These are phyloP conservation scores for Phytophthora quininea DNA, from an alignment of 352 stramenopile species.

Conservation along the genomic window DNA sequence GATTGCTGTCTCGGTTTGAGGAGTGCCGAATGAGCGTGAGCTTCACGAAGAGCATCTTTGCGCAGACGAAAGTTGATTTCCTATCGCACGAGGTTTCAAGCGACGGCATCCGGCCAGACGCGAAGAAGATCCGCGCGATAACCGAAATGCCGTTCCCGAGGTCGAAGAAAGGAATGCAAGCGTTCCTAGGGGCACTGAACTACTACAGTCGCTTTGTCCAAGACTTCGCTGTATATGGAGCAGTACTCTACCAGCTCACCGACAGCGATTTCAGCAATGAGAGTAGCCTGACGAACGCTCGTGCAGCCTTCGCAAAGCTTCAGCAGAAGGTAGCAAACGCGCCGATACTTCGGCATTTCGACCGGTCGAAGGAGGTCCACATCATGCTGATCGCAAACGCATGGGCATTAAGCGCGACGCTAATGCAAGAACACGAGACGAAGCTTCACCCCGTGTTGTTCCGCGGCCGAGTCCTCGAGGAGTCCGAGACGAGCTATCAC, in stretches of 20 bases:
- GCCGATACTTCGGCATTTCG: constrained; percentile 20
- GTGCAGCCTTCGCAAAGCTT: constrained; percentile 23
- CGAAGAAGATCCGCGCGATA: constrained; percentile 16
- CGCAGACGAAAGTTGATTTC: constrained; percentile 14
- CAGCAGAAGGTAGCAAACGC: constrained; percentile 10
- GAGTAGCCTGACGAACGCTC: not conserved
- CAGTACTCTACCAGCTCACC: constrained; percentile 19
- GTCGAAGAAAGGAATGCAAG: constrained; percentile 26
- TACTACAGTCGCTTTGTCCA: constrained; percentile 42
- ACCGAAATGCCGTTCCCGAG: constrained; percentile 9
- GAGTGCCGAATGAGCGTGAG: constrained; percentile 35
- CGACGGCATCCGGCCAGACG: constrained; percentile 11
- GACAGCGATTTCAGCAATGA: not conserved
- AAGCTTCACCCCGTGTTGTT: constrained; percentile 18
- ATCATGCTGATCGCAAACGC: constrained; percentile 27
- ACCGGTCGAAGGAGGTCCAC: constrained; percentile 2
- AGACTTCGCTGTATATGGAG: constrained; percentile 21
- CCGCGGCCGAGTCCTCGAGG: constrained; percentile 5
- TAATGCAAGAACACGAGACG: constrained; percentile 16
- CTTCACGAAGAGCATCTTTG: constrained; percentile 28
- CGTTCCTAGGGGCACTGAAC: constrained; percentile 24
- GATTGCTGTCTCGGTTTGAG: constrained; percentile 10
- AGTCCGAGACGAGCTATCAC: constrained; percentile 21
- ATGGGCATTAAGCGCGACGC: constrained; percentile 22
- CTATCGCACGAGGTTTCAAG: constrained; percentile 17